Evolutionary conservation across 495 filamentous ascomycete species (phyloP), one percentile per base, ranked within the genome.

Genomic region (Annulohypoxylon bovei): DNA sequence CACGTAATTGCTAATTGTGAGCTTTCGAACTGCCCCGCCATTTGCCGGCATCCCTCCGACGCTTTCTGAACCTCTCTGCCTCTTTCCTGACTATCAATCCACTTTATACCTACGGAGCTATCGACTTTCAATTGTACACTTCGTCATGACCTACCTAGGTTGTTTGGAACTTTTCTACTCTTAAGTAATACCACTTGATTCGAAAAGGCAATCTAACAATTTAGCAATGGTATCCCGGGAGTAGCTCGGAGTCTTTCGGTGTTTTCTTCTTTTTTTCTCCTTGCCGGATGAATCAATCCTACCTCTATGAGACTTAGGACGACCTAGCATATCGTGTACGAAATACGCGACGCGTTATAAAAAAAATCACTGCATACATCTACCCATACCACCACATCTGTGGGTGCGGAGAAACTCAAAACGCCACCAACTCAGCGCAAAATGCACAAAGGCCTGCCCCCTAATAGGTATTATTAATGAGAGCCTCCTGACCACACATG

Each of bases 11-110:
- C 44, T 72, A 72, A 72, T 72, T 72, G 69, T 60, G 69, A 72
- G 63, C 62, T 67, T 64, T 55, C 20, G 16, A 35, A 5, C 32
- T 67, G 57, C 69, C 69, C 64, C 64, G 63, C 69, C 53, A 72
- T 67, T 72, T 72, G 27, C 64, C 69, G 69, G 69, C 69, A 67
- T 67, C 63, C 32, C 69, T 72, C 64, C 69, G 64, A 64, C 30
- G 53, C 59, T 56, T 55, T 22, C 18, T 50, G 9, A 50, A 50
- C 28, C 28, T 54, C n/a, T 30, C 4, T 3, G 8, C 5, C n/a
- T 42, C n/a, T 35, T 30, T 8, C n/a, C 5, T 46, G 23, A 16
- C 28, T 54, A 54, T 20, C 46, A 50, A 50, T 28, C 46, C 46
- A 25, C 20, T 25, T 28, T 25, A 27, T 25, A 25, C 46, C 25